These are phyloP conservation scores for Usnea hakonensis DNA, from an alignment of 495 filamentous ascomycete genomes.

Conservation along the genomic window DNA sequence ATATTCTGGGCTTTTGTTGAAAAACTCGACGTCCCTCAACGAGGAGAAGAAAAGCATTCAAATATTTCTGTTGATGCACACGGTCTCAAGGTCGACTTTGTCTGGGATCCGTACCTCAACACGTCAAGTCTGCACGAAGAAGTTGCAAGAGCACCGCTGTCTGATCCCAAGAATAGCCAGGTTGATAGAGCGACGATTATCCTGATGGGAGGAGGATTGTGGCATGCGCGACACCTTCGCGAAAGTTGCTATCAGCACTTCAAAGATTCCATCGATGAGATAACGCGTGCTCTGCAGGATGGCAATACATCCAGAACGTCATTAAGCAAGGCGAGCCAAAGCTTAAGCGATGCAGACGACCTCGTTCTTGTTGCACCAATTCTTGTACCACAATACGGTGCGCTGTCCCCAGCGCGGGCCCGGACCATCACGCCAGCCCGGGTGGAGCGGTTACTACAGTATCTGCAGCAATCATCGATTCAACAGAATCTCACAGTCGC, in stretches of 20 bases:
- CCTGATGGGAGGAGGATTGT: slow-evolving; percentile 40
- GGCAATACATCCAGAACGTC: slow-evolving; percentile 18
- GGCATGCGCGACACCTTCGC: slow-evolving; percentile 47
- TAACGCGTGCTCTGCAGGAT: slow-evolving; percentile 31
- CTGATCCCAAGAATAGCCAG: slow-evolving; percentile 1
- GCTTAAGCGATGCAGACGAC: slow-evolving; percentile 23
- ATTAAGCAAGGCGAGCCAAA: slow-evolving; percentile 1
- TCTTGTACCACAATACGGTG: slow-evolving; percentile 43
- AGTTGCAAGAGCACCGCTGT: slow-evolving; percentile 29
- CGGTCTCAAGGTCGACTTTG: slow-evolving; percentile 43
- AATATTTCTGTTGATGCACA: slow-evolving; percentile 29
- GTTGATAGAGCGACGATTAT: slow-evolving; percentile 19
- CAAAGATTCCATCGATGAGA: slow-evolving; percentile 37
- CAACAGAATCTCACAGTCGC: slow-evolving; percentile 40
- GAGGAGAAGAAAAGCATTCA: slow-evolving; percentile 35
- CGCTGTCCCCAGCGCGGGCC: slow-evolving; percentile 37
- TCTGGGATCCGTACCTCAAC: slow-evolving; percentile 59
- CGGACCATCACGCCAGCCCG: slow-evolving; percentile 43
- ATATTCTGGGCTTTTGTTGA: slow-evolving; percentile 51
- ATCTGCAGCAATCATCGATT: slow-evolving; percentile 40
- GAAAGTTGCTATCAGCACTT: slow-evolving; percentile 38
- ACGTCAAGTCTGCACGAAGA: slow-evolving; percentile 37
- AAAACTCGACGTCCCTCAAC: slow-evolving; percentile 38
- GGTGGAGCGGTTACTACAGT: slow-evolving; percentile 48
- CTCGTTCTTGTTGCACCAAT: slow-evolving; percentile 47